Evolutionary conservation across 1,139 yeast genomes (phyloP).

Genomic region (Lodderomyces metapsilosis): DNA sequence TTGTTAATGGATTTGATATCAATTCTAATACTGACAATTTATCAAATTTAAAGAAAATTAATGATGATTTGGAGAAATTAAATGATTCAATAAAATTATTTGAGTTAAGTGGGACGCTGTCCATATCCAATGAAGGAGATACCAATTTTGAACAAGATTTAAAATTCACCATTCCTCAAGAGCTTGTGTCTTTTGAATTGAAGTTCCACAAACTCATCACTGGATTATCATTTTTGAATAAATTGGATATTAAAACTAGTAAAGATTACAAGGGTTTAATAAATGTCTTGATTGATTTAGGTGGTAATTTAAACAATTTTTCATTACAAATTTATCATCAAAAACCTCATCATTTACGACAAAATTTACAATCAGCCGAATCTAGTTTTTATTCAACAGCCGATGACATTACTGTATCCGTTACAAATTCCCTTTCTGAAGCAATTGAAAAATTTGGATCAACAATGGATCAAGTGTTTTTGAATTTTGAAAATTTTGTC

Average conservation of each 20-base stretch:
- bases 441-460: constrained; percentile 47
- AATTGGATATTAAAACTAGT: constrained; percentile 31
- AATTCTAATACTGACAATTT: constrained; percentile 32
- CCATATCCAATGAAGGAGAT: too few relatives aligned
- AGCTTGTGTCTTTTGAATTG: constrained; percentile 35
- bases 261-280: constrained; percentile 31
- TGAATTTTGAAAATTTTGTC: constrained; percentile 41
- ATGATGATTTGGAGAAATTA: constrained; percentile 36
- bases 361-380: background rate
- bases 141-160: too few relatives aligned
- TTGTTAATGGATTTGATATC: constrained; percentile 37
- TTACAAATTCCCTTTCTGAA: constrained; percentile 28
- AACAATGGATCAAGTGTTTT: constrained; percentile 41
- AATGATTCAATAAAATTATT: constrained; percentile 35
- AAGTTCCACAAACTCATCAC: constrained; percentile 36
- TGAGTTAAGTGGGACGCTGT: constrained; percentile 23
- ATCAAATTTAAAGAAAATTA: constrained; percentile 31
- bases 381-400: background rate
- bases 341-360: constrained; percentile 9
- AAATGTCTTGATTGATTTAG: constrained; percentile 39
- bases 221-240: constrained; percentile 33
- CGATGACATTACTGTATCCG: background rate
- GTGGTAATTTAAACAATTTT: constrained; percentile 48
- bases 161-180: constrained; percentile 29
- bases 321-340: constrained; percentile 43